phyloP scores from a whole-genome alignment of 108 stramenopile species.

The Asterionellopsis glacialis region DNA sequence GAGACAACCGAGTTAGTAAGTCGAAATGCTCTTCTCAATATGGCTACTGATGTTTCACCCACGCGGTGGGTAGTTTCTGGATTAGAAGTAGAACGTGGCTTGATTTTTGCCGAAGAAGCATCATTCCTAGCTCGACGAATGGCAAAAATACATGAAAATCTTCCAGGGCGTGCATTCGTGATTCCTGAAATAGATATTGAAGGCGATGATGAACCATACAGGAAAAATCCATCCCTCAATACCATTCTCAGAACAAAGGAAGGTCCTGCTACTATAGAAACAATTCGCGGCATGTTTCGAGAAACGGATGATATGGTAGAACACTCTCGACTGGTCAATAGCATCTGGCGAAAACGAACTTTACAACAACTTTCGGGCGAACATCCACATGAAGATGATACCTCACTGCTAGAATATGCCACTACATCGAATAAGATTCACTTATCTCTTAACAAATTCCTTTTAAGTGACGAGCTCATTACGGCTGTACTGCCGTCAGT shows the following conservation, averaged over 20 bases:
- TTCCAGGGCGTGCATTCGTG: slow-evolving; percentile 55
- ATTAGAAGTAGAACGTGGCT: slow-evolving; percentile 71
- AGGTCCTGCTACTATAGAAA: not conserved
- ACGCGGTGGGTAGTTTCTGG: slow-evolving; percentile 81
- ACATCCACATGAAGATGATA: slow-evolving; percentile 8
- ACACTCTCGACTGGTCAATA: too few relatives aligned
- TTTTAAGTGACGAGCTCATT: slow-evolving; percentile 27
- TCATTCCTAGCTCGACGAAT: slow-evolving; percentile 45
- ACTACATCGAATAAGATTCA: slow-evolving; percentile 26
- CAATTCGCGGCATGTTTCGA: too few relatives aligned
- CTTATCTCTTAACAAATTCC: slow-evolving; percentile 15
- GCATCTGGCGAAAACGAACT: slow-evolving; percentile 66
- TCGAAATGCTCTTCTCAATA: slow-evolving; percentile 79
- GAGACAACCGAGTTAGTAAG: slow-evolving; percentile 33
- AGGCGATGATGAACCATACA: slow-evolving; percentile 23
- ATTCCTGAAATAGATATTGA: slow-evolving; percentile 74
- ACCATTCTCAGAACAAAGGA: slow-evolving; percentile 10
- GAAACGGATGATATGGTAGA: slow-evolving; percentile 11
- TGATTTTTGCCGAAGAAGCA: slow-evolving; percentile 66
- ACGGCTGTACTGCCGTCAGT: slow-evolving; percentile 60
- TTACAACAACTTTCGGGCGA: slow-evolving; percentile 4
- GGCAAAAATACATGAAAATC: slow-evolving; percentile 34
- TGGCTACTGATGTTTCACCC: slow-evolving; percentile 73
- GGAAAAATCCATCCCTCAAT: not conserved
- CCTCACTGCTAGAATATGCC: slow-evolving; percentile 7